These are phyloP conservation scores for Hanseniaspora gamundiae DNA, from an alignment of 1,139 yeast genomes.

Conservation along the genomic window DNA sequence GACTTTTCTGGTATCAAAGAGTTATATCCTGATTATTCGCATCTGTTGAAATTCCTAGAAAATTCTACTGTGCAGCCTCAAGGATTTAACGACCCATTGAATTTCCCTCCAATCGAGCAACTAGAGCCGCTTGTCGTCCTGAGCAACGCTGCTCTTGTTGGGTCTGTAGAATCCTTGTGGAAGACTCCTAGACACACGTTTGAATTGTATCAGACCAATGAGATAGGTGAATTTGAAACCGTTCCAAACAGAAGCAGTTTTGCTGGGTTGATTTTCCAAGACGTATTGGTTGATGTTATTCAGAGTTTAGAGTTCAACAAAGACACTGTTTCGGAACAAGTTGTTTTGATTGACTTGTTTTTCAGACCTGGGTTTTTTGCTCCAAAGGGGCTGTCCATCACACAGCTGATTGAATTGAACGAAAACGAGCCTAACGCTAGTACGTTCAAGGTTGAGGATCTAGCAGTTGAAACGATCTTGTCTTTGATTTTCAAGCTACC, in stretches of 20 bases:
- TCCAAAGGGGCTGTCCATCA: conserved; percentile 74
- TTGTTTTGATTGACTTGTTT: conserved; percentile 62
- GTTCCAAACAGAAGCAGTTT: conserved; percentile 58
- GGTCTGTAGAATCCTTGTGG: conserved; percentile 40
- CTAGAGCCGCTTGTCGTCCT: conserved; percentile 26
- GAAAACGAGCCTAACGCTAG: conserved; percentile 31
- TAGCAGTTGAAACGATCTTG: conserved; percentile 73
- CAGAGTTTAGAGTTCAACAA: conserved; percentile 81
- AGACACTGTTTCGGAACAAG: conserved; percentile 74
- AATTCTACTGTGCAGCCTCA: conserved; percentile 7
- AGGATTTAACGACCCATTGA: conserved; percentile 22
- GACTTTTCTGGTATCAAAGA: conserved; percentile 27
- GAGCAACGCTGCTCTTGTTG: conserved; percentile 22
- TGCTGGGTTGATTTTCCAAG: conserved; percentile 56
- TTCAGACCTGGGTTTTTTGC: conserved; percentile 64
- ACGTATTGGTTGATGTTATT: conserved; percentile 61
- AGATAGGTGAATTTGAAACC: conserved; percentile 43
- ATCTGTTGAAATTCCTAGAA: conserved; percentile 13
- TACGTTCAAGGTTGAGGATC: conserved; percentile 88
- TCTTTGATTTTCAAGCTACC: conserved; percentile 73
- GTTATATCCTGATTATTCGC: conserved; percentile 23
- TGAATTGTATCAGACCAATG: conserved; percentile 46
- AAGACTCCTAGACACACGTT: conserved; percentile 47
- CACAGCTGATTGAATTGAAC: conserved; percentile 41
- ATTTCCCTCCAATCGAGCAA: conserved; percentile 31